These are phyloP conservation scores for Aspergillus sergii DNA, from an alignment of 2,329 filamentous ascomycete species.

Conservation along the genomic window DNA sequence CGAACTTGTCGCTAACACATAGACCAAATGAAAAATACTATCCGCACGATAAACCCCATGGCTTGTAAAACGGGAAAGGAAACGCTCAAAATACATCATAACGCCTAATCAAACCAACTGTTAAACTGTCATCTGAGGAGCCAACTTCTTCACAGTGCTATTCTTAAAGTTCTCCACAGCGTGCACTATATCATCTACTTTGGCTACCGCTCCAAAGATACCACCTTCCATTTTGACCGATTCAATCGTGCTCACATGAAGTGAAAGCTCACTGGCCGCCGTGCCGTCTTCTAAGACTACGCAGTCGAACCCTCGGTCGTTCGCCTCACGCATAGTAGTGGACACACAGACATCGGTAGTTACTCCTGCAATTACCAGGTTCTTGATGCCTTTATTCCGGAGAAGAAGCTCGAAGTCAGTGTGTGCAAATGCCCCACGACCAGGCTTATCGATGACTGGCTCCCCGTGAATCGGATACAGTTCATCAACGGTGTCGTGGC, in stretches of 20 bases:
- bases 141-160: constrained; percentile 45
- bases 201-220: constrained; percentile 46
- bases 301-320: constrained; percentile 59
- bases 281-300: constrained; percentile 54
- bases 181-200: constrained; percentile 42
- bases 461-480: constrained; percentile 52
- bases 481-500: constrained; percentile 61
- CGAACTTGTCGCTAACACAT: not conserved
- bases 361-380: constrained; percentile 57
- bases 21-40: not conserved
- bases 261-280: constrained; percentile 43
- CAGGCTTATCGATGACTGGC: constrained; percentile 58
- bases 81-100: constrained; percentile 1
- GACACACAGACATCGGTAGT: constrained; percentile 61
- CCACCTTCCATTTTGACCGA: constrained; percentile 52
- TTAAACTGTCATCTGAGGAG: constrained; percentile 41
- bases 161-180: constrained; percentile 47
- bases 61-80: constrained; percentile 5
- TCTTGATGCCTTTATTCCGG: constrained; percentile 54
- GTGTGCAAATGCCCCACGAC: constrained; percentile 55
- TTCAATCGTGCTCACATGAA: constrained; percentile 47
- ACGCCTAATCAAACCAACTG: constrained; percentile 7
- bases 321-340: constrained; percentile 59
- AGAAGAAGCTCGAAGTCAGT: constrained; percentile 58
- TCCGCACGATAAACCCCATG: constrained; percentile 1